Percentiles rank a stretch among this genome's conserved stretches.
These are phyloP conservation scores for Candida alai DNA, from an alignment of 805 yeast genomes.

Conservation along the genomic window DNA sequence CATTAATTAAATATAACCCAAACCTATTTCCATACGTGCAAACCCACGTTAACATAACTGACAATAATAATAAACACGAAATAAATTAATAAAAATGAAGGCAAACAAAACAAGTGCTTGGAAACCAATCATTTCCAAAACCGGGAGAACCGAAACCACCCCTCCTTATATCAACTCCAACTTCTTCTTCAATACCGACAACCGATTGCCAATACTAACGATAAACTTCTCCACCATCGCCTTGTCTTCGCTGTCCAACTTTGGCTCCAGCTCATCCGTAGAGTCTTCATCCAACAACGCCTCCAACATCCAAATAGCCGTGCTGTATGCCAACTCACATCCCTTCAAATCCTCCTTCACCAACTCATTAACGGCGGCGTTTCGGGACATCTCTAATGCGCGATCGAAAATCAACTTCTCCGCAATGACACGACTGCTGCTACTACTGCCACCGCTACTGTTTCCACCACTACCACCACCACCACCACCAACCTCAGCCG, in stretches of 20 bases:
- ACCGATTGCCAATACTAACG: slow-evolving; percentile 74
- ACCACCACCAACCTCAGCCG: slow-evolving; percentile 4
- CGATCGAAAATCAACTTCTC: slow-evolving; percentile 89
- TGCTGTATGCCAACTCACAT: slow-evolving; percentile 86
- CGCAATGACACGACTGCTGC: slow-evolving; percentile 46
- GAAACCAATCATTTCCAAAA: too few species aligned
- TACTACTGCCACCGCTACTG: background rate
- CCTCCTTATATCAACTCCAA: slow-evolving; percentile 24
- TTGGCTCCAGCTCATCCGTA: slow-evolving; percentile 17
- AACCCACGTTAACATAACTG: too few species aligned
- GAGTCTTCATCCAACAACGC: slow-evolving; percentile 52
- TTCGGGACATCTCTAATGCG: slow-evolving; percentile 87
- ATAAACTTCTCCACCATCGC: slow-evolving; percentile 78
- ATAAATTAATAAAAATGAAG: too few species aligned
- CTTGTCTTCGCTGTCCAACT: slow-evolving; percentile 67
- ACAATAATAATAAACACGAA: too few species aligned
- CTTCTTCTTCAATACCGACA: slow-evolving; percentile 66
- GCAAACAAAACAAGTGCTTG: too few species aligned
- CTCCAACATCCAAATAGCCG: slow-evolving; percentile 94
- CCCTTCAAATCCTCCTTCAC: slow-evolving; percentile 66
- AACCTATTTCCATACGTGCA: too few species aligned
- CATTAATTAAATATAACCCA: too few species aligned
- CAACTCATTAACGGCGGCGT: slow-evolving; percentile 86
- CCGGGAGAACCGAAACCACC: too few species aligned
- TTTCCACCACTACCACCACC: background rate